Base-by-base conservation (phyloP, 805 yeast species). In the Hanseniaspora mollemarum region DNA sequence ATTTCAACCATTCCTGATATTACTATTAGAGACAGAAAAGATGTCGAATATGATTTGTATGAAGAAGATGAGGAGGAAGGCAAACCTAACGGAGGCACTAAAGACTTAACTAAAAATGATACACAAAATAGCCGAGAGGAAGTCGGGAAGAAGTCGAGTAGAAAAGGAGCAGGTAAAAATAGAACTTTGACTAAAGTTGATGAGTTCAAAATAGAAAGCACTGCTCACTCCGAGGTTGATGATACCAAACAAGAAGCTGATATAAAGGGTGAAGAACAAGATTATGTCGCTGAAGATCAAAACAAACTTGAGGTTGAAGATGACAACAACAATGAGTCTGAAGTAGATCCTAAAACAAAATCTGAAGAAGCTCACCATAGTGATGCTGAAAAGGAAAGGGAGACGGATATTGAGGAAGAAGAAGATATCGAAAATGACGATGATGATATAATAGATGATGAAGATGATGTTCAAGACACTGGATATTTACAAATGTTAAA, bases 1-100 rank as follows among this genome's bases (percentile, higher is more conserved):
- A 74, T 78, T 5, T 95, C 95, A 0, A 68, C 86, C 54, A 90
- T 92, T 36, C 99, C 99, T 0, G 94, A 92, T 59, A 85, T 92
- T 49, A 73, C 77, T 0, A 75, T 92, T 4, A 72, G 87, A 57
- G 87, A 77, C 59, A 66, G 90, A 43, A 70, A 50, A 67, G 70
- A 8, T 70, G 67, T 55, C 69, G 61, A 52, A 18, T 22, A 33
- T 8, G 51, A 36, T 18, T 19, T 29, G 18, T 60, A 58, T 2
- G 54, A 51, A 29, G 57, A 61, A 25, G 60, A 56, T 18, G 24
- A 50, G 1, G 55, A 55, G 6, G 64, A 57, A 18, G 58, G 56
- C 10, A 46, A 42, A 21, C 67, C 59, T 2, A 60, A 53, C 7
- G 69, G 66, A 7, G 71, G 65, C 5, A 68, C 61, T 10, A 69